Conservation (phyloP, 2,329 filamentous ascomycete genomes). For the Curvularia lunata region DNA sequence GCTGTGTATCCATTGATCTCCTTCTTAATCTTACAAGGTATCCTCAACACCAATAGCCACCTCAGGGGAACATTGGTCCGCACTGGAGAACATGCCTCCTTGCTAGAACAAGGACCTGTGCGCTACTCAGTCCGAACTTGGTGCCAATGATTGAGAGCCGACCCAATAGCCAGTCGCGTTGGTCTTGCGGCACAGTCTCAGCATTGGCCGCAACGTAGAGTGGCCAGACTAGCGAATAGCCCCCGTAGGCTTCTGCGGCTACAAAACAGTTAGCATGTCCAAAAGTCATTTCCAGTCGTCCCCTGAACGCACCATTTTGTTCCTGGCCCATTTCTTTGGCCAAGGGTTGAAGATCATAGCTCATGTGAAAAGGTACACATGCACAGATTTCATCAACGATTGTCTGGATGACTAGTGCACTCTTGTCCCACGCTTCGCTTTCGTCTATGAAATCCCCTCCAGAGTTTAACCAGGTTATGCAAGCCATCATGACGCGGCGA, state of each 20-base stretch:
- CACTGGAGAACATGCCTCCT: slow-evolving; percentile 46
- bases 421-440: slow-evolving; percentile 23
- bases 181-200: slow-evolving; percentile 44
- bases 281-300: not conserved
- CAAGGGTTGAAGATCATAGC: slow-evolving; percentile 46
- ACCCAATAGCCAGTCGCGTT: slow-evolving; percentile 48
- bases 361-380: slow-evolving; percentile 50
- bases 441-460: slow-evolving; percentile 19
- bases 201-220: slow-evolving; percentile 49
- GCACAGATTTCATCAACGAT: slow-evolving; percentile 51
- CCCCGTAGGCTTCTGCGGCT: slow-evolving; percentile 50
- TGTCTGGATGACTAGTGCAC: slow-evolving; percentile 42
- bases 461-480: slow-evolving; percentile 37
- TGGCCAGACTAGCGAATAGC: slow-evolving; percentile 52
- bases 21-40: not conserved
- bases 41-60: not conserved
- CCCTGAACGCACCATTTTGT: slow-evolving; percentile 37
- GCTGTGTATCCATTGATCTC: not conserved
- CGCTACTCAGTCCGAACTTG: slow-evolving; percentile 46
- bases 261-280: slow-evolving; percentile 14
- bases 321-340: slow-evolving; percentile 45
- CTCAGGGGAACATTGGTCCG: slow-evolving; percentile 44
- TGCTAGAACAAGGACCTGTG: slow-evolving; percentile 46
- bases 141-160: slow-evolving; percentile 47
- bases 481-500: slow-evolving; percentile 48